Evolutionary conservation across 1,284 basidiomycete genomes (phyloP).

Genomic region (Fomitopsis betulina): DNA sequence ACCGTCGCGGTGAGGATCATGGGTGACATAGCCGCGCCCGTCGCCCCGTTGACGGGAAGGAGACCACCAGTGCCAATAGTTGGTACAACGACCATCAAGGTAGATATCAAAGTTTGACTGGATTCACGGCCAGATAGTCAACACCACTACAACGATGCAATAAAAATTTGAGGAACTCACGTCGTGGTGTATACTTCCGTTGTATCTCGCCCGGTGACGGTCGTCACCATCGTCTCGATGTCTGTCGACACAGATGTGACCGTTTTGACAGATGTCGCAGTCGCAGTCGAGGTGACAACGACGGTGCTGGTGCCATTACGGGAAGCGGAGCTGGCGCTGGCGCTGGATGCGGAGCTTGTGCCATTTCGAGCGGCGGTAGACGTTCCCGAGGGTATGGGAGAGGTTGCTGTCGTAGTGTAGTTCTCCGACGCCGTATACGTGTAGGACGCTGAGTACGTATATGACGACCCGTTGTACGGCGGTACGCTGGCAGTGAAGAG

Average conservation of each 20-base stretch:
- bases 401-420: not conserved
- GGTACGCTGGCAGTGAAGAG: not conserved
- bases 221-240: slow-evolving; percentile 24
- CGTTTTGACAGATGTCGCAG: slow-evolving; percentile 18
- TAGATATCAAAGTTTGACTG: slow-evolving; percentile 15
- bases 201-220: slow-evolving; percentile 19
- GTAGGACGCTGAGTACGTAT: not conserved
- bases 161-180: slow-evolving; percentile 13
- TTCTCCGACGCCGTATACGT: not conserved
- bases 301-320: not conserved
- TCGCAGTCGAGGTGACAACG: slow-evolving; percentile 19
- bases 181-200: slow-evolving; percentile 21
- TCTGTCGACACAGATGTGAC: slow-evolving; percentile 25
- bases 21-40: not conserved
- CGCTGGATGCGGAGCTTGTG: slow-evolving; percentile 10
- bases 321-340: slow-evolving; percentile 10
- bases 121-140: not conserved
- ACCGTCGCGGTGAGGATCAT: slow-evolving; percentile 3
- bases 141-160: not conserved
- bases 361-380: slow-evolving; percentile 6
- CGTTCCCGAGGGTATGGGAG: not conserved
- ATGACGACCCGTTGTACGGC: not conserved
- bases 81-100: slow-evolving; percentile 16
- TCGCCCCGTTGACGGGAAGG: slow-evolving; percentile 24
- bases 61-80: slow-evolving; percentile 18